phyloP scores from a whole-genome alignment of 2,329 filamentous ascomycete species.

The Zalaria obscura region DNA sequence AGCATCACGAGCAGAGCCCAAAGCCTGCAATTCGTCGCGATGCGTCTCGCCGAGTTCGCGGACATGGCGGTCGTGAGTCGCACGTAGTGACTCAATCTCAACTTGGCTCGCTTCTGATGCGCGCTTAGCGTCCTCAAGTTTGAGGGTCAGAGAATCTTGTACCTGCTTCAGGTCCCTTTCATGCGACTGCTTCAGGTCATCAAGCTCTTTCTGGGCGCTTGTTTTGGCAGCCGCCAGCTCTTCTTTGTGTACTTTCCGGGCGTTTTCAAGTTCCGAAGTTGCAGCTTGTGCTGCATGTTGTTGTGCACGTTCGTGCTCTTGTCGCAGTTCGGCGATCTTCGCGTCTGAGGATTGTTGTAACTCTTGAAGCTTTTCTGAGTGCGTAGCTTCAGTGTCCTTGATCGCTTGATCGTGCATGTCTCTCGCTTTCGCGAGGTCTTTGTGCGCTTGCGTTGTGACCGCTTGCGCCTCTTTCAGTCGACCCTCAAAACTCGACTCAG shows the following conservation, averaged over 20 bases:
- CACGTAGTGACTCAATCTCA: too few species aligned
- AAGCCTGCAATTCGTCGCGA: too few species aligned
- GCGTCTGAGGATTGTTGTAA: not conserved
- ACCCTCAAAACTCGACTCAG: not conserved
- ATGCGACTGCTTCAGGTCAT: not conserved
- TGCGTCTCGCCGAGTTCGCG: too few species aligned
- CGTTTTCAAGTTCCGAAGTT: not conserved
- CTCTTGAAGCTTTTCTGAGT: constrained; percentile 3
- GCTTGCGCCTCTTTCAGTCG: not conserved
- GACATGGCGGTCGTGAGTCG: too few species aligned
- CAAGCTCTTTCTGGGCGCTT: not conserved
- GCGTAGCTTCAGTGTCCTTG: constrained; percentile 1
- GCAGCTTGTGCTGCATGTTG: constrained; percentile 1
- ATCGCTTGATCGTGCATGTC: constrained; percentile 1
- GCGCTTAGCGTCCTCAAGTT: not conserved
- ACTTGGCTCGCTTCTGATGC: not conserved
- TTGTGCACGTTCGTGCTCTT: constrained; percentile 1
- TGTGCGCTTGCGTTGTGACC: not conserved
- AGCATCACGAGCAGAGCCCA: not conserved
- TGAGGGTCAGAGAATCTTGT: constrained; percentile 1
- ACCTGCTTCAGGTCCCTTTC: constrained; percentile 1
- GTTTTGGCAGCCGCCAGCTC: not conserved
- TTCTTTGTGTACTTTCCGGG: not conserved
- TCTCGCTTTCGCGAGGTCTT: not conserved
- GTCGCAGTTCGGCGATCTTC: constrained; percentile 1